Percentiles rank a stretch among this genome's conserved stretches.
These are phyloP conservation scores for Talaromyces wortmannii DNA, from an alignment of 495 filamentous ascomycete genomes.

Conservation along the genomic window DNA sequence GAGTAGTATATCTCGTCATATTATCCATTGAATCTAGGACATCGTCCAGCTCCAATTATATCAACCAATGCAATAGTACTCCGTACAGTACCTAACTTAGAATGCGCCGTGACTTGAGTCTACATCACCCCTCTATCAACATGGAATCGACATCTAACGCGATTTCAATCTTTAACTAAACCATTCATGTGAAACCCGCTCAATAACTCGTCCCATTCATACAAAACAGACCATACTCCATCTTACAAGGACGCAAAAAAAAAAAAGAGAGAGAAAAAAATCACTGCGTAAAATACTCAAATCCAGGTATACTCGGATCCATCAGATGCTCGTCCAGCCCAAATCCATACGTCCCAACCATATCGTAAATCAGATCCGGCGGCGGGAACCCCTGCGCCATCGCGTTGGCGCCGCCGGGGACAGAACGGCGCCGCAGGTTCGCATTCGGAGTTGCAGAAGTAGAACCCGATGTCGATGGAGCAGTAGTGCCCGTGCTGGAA, in stretches of 20 bases:
- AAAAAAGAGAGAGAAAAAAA: background rate
- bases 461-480: background rate
- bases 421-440: constrained; percentile 9
- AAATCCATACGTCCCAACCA: constrained; percentile 44
- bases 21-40: too few species aligned
- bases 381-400: constrained; percentile 42
- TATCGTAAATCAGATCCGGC: constrained; percentile 41
- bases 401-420: constrained; percentile 37
- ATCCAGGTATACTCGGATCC: constrained; percentile 40
- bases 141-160: too few species aligned
- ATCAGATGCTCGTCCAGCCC: constrained; percentile 40
- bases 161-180: too few species aligned
- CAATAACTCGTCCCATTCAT: too few species aligned
- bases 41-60: too few species aligned
- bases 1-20: too few species aligned
- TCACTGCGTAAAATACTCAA: constrained; percentile 36
- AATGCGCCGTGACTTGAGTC: too few species aligned
- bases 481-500: background rate
- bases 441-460: background rate
- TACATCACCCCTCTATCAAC: too few species aligned
- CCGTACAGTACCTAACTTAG: too few species aligned
- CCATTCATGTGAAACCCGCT: too few species aligned
- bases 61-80: too few species aligned
- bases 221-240: background rate
- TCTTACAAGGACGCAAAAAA: background rate